Conservation (phyloP, 768 basidiomycete species). For the Candolleomyces efflorescens region DNA sequence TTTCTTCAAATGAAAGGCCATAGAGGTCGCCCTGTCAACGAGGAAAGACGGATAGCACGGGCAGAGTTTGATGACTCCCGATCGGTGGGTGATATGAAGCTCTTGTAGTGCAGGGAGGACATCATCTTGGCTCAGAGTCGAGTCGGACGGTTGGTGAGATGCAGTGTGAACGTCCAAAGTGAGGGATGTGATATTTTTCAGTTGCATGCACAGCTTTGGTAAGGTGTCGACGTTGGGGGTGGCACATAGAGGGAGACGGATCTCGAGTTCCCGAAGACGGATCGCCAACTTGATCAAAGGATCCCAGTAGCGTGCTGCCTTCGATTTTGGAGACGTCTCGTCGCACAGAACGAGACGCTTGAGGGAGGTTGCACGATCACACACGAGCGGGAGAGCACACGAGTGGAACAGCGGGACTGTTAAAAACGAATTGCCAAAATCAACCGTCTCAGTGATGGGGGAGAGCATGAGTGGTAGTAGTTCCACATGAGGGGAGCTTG, state of each 20-base stretch:
- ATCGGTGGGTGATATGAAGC: not conserved
- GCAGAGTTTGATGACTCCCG: not conserved
- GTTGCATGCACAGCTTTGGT: not conserved
- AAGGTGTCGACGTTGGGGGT: not conserved
- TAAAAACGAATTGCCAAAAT: not conserved
- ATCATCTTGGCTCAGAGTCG: not conserved
- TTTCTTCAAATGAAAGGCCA: not conserved
- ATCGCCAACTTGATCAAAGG: not conserved
- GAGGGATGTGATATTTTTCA: not conserved
- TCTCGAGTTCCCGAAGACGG: not conserved
- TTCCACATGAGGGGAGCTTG: not conserved
- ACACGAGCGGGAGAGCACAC: not conserved
- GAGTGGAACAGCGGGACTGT: not conserved
- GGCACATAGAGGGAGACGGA: not conserved
- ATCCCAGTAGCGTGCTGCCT: not conserved
- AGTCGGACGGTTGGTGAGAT: not conserved
- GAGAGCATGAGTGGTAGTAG: not conserved
- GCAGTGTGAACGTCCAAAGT: conserved; percentile 1
- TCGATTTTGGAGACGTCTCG: not conserved
- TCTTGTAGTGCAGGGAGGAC: not conserved
- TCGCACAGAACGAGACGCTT: not conserved
- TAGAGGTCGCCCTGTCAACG: not conserved
- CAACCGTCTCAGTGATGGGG: not conserved
- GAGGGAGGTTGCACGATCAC: not conserved
- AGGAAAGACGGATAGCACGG: not conserved